A percentile compares a stretch with the other conserved stretches of the same genome.
phyloP scores from a whole-genome alignment of 169 alveolate genomes.

The Hepatocystis sp. region DNA sequence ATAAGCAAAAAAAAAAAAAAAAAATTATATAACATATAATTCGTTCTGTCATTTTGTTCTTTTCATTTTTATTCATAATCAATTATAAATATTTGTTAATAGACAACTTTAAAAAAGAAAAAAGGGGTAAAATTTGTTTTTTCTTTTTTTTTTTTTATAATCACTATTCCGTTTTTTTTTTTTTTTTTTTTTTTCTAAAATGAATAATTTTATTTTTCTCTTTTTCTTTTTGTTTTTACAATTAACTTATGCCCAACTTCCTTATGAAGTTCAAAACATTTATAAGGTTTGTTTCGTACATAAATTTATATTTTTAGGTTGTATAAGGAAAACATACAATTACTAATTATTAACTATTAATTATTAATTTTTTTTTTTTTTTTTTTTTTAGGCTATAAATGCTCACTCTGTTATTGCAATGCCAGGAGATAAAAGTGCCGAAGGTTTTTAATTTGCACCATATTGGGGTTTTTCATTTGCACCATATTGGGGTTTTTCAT shows the following conservation, averaged over 20 bases:
- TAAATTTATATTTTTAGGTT: not conserved
- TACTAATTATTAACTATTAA: too few species aligned
- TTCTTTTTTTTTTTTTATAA: constrained; percentile 7
- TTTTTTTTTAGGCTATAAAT: constrained; percentile 28
- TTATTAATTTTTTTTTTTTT: constrained; percentile 2
- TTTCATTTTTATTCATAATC: too few species aligned
- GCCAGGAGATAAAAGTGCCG: constrained; percentile 51
- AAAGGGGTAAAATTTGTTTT: not conserved
- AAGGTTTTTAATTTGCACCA: constrained; percentile 13
- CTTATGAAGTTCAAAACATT: constrained; percentile 64
- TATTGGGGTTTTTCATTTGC: constrained; percentile 9
- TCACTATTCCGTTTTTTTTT: not conserved
- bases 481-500: too few species aligned
- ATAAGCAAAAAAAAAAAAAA: too few species aligned
- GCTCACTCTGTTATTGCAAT: constrained; percentile 58
- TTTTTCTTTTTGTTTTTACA: constrained; percentile 13
- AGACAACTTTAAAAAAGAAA: too few species aligned
- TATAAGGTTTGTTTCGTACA: constrained; percentile 36
- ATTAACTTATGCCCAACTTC: constrained; percentile 42
- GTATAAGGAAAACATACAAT: too few species aligned
- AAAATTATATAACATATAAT: too few species aligned
- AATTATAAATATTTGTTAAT: too few species aligned
- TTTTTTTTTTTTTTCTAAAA: constrained; percentile 1
- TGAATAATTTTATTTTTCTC: constrained; percentile 13
- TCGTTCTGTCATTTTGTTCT: too few species aligned